Evolutionary conservation across 352 stramenopile species (phyloP), one percentile per base, ranked within the genome.

Genomic region (Globisporangium parvum): DNA sequence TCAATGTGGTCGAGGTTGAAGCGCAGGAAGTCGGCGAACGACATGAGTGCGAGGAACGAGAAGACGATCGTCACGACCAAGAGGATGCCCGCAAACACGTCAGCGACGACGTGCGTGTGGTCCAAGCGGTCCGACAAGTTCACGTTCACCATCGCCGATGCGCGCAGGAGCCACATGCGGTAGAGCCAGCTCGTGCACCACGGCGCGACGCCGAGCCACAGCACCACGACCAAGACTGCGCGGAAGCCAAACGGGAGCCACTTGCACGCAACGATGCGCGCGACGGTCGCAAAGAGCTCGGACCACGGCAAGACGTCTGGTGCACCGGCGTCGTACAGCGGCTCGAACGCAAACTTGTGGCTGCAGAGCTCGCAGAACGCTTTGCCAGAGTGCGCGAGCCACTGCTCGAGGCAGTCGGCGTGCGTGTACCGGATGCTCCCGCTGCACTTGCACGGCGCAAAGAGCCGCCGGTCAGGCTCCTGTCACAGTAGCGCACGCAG

Each of bases 11-110:
- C 87, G 66, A 95, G 75, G 52, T 97, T 84, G 70, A 96, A 96
- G 54, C 91, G 74, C 54, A 97, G 67, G 59, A 97, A 97, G 58
- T 97, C 91, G 6, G 87, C 83, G 64, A 97, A 96, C 41, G 89
- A 97, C 92, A 98, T 98, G 23, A 98, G 68, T 60, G 85, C 88
- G 31, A 98, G 70, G 69, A 98, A 98, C 49, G 85, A 97, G 57
- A 98, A 93, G 10, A 98, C 85, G 60, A 98, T 93, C 51, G 87
- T 86, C 23, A 96, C 75, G 42, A 93, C 87, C 53, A 98, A 72
- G 21, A 98, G 77, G 3, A 92, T 80, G 31, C 93, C 93, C 6
- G 86, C 86, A 51, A 96, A 95, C 39, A 91, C 87, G 68, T 98
- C 93, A 2, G 65, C 69, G 11, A 93, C 56, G 6, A 95, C 65